Base-by-base conservation (phyloP, 306 rosid species). In the Malus fusca region DNA sequence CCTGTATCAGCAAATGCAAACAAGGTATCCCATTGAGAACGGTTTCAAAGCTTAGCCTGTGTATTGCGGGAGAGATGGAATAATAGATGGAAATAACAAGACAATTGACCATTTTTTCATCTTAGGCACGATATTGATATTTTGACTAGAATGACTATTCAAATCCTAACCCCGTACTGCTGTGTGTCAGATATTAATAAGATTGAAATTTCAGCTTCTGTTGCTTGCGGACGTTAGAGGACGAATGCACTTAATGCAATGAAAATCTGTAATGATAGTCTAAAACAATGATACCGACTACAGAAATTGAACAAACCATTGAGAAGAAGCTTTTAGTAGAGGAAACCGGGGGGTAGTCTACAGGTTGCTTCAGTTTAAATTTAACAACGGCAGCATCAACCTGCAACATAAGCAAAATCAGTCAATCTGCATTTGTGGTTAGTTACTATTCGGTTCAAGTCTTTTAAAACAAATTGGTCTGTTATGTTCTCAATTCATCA, bases 331-430 rank as follows among this genome's bases (percentile, higher is more conserved):
- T 90, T 85, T 86, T 88, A 51, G 81, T 73, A n/a, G 95, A 90
- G 35, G 92, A 86, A 81, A 94, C 92, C 25, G 76, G 62, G 78
- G 96, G 96, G 84, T 85, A 90, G 43, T 85, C 83, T 58, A 84
- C 63, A 30, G 90, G 81, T 88, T 65, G 86, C 89, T 91, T 91
- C 82, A 90, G 88, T 85, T 83, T 90, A 80, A 94, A 94, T 72
- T 89, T 85, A 37, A 88, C 98, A 73, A 94, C 82, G 28, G 98
- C 98, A 35, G 98, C 97, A 61, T 94, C 98, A 78, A 94, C 95
- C 98, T 93, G 64, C 68, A 78, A n/a, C 52, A 82, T 37, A 82
- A 73, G 73, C 80, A 51, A 21, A 64, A 86, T 70, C 67, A 26
- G 63, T 58, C 63, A 58, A 58, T 58, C 63, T 7, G 63, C 26